A percentile compares a stretch with the other conserved stretches of the same genome.
Conservation (phyloP, 2,329 filamentous ascomycete species). For the Sclerotiophoma versabilis region DNA sequence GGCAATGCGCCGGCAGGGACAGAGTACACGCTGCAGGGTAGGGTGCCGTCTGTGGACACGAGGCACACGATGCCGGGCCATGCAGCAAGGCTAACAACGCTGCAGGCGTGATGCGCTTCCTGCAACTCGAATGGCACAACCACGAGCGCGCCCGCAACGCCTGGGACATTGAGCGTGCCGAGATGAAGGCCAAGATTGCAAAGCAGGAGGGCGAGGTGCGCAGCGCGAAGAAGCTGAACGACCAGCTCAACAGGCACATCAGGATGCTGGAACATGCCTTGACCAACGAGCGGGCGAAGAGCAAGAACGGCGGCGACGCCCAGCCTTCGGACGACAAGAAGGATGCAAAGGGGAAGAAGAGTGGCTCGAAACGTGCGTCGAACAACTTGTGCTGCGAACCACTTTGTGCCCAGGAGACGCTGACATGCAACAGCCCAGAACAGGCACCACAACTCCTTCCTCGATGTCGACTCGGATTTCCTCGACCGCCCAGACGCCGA, state of each 20-base stretch:
- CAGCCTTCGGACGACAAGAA: constrained; percentile 52
- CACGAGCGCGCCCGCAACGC: constrained; percentile 97
- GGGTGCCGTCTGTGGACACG: constrained; percentile 17
- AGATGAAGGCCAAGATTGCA: constrained; percentile 98
- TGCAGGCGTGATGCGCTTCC: constrained; percentile 95
- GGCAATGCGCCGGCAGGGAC: constrained; percentile 65
- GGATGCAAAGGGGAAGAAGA: constrained; percentile 47
- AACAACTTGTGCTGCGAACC: constrained; percentile 22
- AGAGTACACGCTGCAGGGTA: constrained; percentile 76
- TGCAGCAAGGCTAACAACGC: constrained; percentile 24
- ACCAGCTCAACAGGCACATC: constrained; percentile 89
- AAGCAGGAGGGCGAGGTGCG: constrained; percentile 88
- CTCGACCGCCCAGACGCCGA: constrained; percentile 57
- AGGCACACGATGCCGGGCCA: constrained; percentile 10
- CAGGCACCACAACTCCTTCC: constrained; percentile 58
- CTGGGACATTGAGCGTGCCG: constrained; percentile 98
- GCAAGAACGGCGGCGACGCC: constrained; percentile 63
- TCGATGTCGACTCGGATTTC: constrained; percentile 56
- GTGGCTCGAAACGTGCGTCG: constrained; percentile 28
- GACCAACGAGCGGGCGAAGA: constrained; percentile 79
- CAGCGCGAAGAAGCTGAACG: constrained; percentile 86
- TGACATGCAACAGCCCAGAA: constrained; percentile 53
- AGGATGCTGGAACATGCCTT: constrained; percentile 87
- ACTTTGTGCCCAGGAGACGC: constrained; percentile 11
- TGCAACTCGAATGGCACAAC: constrained; percentile 98